Conservation (phyloP, 495 filamentous ascomycete genomes). For the Rusavskia elegans region DNA sequence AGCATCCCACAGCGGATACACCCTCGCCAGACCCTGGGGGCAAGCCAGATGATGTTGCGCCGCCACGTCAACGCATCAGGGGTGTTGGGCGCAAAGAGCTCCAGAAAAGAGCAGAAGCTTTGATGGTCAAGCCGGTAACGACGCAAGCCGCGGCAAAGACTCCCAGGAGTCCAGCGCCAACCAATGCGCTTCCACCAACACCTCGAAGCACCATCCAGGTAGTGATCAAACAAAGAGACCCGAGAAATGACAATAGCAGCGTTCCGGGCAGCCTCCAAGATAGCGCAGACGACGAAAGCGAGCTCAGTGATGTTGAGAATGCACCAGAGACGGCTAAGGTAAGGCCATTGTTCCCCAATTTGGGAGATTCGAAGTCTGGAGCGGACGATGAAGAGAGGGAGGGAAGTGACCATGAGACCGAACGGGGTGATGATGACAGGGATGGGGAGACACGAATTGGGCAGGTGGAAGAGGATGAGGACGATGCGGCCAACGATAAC, state of each 20-base stretch:
- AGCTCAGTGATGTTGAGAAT: conserved; percentile 53
- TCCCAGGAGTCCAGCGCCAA: conserved; percentile 17
- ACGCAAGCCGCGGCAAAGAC: not conserved
- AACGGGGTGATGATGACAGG: not conserved
- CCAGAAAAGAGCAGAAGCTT: conserved; percentile 43
- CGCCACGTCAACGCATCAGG: conserved; percentile 33
- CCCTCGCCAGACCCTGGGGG: conserved; percentile 10
- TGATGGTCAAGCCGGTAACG: conserved; percentile 22
- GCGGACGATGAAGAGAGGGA: conserved; percentile 1
- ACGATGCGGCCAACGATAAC: no score
- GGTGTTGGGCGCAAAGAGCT: conserved; percentile 50
- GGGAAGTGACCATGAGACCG: not conserved
- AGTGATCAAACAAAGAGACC: conserved; percentile 7
- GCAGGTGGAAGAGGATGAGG: not conserved
- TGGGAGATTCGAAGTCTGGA: conserved; percentile 4
- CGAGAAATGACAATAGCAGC: conserved; percentile 21
- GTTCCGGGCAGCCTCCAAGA: conserved; percentile 51
- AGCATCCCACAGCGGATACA: conserved; percentile 10
- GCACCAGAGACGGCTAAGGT: conserved; percentile 6
- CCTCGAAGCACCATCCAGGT: conserved; percentile 1
- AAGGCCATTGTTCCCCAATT: conserved; percentile 24
- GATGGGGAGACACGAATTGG: not conserved
- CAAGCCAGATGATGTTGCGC: not conserved
- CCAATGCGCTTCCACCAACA: conserved; percentile 6
- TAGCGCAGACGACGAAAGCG: conserved; percentile 67